Conservation (phyloP, 306 rosid species). For the Alnus rubra region DNA sequence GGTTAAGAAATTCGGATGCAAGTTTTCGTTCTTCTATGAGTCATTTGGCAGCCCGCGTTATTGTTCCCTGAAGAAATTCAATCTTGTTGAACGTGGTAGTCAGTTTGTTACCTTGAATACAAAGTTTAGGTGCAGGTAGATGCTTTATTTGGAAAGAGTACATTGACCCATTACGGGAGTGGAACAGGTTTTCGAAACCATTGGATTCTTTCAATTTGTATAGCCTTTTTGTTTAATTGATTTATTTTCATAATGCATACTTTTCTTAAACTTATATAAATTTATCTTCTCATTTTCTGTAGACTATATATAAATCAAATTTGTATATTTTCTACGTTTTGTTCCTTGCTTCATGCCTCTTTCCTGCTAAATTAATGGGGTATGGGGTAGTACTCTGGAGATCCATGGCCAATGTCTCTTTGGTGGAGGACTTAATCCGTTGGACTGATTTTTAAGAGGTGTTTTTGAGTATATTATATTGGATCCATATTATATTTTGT, state of each 20-base stretch:
- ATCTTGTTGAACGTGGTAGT: background rate
- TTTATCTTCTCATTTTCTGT: background rate
- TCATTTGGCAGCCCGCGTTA: background rate
- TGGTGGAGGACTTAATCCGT: background rate
- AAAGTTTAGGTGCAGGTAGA: background rate
- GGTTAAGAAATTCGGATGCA: background rate
- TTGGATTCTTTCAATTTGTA: constrained; percentile 11
- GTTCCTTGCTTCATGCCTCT: background rate
- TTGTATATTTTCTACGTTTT: too few species aligned
- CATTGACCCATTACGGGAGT: background rate
- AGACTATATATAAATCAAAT: too few species aligned
- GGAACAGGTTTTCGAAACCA: constrained; percentile 2
- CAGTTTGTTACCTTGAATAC: background rate
- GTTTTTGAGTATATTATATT: background rate
- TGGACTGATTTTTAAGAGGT: background rate
- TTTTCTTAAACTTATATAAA: background rate
- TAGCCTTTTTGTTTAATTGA: background rate
- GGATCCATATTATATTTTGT: background rate
- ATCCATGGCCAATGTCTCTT: background rate
- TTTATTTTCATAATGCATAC: background rate
- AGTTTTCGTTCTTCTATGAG: background rate
- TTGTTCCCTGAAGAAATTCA: constrained; percentile 8
- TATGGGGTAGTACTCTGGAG: background rate
- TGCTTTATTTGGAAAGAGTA: background rate
- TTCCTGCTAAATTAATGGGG: background rate